Evolutionary conservation across 441 rosid species (phyloP).

Genomic region (Bocquillonia castaneifolia): DNA sequence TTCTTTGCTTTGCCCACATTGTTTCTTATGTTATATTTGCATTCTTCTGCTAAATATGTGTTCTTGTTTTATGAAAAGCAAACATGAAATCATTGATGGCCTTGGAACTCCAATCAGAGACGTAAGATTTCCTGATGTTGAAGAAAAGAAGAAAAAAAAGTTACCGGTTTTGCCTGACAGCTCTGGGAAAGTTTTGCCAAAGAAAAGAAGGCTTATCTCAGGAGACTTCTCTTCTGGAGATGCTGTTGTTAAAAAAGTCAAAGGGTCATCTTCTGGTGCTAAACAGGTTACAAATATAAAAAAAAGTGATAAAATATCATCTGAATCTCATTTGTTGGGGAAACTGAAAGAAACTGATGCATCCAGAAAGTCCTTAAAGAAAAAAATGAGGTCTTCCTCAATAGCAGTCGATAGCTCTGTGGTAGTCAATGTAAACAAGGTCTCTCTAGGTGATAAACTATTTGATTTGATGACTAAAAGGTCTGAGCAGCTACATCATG

Average conservation of each 20-base stretch:
- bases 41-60: conserved; percentile 21
- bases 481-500: conserved; percentile 30
- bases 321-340: conserved; percentile 30
- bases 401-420: conserved; percentile 32
- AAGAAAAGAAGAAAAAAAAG: conserved; percentile 37
- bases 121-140: conserved; percentile 55
- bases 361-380: conserved; percentile 32
- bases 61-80: conserved; percentile 37
- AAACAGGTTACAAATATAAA: conserved; percentile 32
- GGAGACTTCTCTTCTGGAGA: conserved; percentile 31
- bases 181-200: conserved; percentile 32
- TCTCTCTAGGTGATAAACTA: conserved; percentile 43
- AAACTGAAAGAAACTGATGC: conserved; percentile 40
- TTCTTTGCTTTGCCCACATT: not conserved
- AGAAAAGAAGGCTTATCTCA: conserved; percentile 31
- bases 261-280: conserved; percentile 28
- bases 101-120: conserved; percentile 75
- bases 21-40: conserved; percentile 10
- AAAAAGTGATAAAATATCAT: conserved; percentile 33
- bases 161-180: conserved; percentile 30
- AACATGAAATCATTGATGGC: conserved; percentile 62
- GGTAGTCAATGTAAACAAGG: conserved; percentile 25
- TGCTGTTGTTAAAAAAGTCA: conserved; percentile 29
- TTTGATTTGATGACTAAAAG: conserved; percentile 23
- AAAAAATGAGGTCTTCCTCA: conserved; percentile 25